A percentile compares a stretch with the other conserved stretches of the same genome.
phyloP scores from a whole-genome alignment of 225 moss, liverwort and hornwort genomes.

The Rhytidiadelphus loreus region DNA sequence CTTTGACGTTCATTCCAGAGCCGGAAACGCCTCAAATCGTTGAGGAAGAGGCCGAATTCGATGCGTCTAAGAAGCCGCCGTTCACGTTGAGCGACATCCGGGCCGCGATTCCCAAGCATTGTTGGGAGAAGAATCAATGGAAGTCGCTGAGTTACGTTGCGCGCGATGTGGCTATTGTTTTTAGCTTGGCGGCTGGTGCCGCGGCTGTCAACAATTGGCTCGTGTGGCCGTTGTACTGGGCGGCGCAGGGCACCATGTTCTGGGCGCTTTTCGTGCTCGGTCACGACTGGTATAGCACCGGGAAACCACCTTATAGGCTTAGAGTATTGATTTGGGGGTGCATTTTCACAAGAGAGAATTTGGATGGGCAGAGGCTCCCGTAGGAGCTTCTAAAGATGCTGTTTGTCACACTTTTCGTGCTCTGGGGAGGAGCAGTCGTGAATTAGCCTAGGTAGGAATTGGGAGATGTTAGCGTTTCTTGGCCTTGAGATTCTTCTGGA shows the following conservation, averaged over 20 bases:
- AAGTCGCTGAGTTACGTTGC: conserved; percentile 69
- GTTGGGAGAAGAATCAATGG: conserved; percentile 82
- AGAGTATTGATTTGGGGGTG: not conserved
- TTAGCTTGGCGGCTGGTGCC: conserved; percentile 69
- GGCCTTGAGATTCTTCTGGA: not conserved
- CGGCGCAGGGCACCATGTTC: conserved; percentile 97
- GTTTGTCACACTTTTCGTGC: not conserved
- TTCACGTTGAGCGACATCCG: conserved; percentile 78
- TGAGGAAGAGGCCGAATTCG: conserved; percentile 26
- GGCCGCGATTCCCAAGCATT: conserved; percentile 92
- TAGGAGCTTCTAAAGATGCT: not conserved
- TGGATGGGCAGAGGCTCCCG: not conserved
- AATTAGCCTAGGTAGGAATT: not conserved
- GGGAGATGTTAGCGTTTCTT: not conserved
- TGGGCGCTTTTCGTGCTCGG: conserved; percentile 99
- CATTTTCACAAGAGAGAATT: not conserved
- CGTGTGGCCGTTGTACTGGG: conserved; percentile 92
- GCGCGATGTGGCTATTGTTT: conserved; percentile 72
- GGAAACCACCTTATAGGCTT: not conserved
- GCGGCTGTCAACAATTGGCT: conserved; percentile 77
- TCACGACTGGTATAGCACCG: conserved; percentile 51
- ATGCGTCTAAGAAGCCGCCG: conserved; percentile 49
- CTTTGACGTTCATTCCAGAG: conserved; percentile 43
- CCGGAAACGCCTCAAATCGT: conserved; percentile 22
- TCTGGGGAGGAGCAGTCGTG: not conserved